Evolutionary conservation across 2,329 filamentous ascomycete genomes (phyloP), one percentile per base, ranked within the genome.

Genomic region (Sphaerulina musiva): DNA sequence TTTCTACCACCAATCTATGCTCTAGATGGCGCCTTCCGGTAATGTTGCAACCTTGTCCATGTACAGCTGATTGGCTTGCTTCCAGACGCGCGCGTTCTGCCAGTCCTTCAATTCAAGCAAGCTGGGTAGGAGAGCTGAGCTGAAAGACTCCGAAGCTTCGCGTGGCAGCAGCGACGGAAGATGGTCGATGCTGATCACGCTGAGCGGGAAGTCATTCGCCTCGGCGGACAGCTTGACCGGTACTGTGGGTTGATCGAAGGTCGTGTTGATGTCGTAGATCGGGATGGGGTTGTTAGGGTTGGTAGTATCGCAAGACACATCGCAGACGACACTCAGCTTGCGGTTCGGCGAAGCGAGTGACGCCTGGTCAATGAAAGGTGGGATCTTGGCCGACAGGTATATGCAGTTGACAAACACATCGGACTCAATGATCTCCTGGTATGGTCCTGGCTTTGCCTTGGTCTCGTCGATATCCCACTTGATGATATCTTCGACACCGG

Each of bases 101-200:
- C 88, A 82, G 68, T 93, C 81, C 71, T 93, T 89, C 58, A 96
- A 78, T 57, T 84, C 79, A 57, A 93, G 72, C 62, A 96, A 74
- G 66, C 83, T 87, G 17, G 89, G 89, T 66, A 95, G 76, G 61
- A 96, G 76, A 46, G 86, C 86, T 48, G 80, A 76, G 70, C 85
- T 89, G 75, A 95, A 96, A 17, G 85, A 85, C 74, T 96, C 90
- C 42, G 84, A 89, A 26, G 89, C 85, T 74, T 96, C 92, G 50
- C 92, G 80, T 1, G 92, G 88, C 38, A 97, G 78, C 62, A 96
- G 80, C 50, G 83, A 86, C 3, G 89, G 89, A 49, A 95, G 78
- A 68, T 95, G 89, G 71, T 95, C 88, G 66, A 95, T 93, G 69
- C 83, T 86, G 72, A 96, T 95, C 63, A 96, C 87, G 46, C 81